Conservation (phyloP, 1,284 basidiomycete genomes). For the Austroboletus rostrupii region DNA sequence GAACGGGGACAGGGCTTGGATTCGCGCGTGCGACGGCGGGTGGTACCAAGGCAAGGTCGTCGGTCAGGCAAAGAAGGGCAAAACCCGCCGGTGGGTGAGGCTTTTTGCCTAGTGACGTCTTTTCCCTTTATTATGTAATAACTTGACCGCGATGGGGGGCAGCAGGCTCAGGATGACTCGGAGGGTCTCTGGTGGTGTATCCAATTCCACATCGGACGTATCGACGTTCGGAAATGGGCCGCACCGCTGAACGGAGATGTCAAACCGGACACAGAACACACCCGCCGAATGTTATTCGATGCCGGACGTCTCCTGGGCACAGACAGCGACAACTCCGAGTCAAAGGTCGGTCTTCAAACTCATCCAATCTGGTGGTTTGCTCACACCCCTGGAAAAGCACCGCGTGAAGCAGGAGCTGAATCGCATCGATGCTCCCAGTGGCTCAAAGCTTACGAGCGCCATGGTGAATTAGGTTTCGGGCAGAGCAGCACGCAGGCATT, state of each 20-base stretch:
- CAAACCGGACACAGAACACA: conserved; percentile 49
- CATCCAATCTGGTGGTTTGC: neutral
- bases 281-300: conserved; percentile 39
- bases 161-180: conserved; percentile 27
- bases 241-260: conserved; percentile 61
- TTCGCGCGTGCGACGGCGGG: conserved; percentile 43
- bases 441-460: too few relatives aligned
- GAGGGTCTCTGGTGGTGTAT: conserved; percentile 49
- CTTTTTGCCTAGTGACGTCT: neutral
- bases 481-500: too few relatives aligned
- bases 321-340: neutral
- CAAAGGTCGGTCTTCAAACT: neutral
- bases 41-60: conserved; percentile 50
- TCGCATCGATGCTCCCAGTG: too few relatives aligned
- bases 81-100: conserved; percentile 19
- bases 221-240: conserved; percentile 46
- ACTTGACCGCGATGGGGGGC: too few relatives aligned
- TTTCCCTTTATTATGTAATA: neutral
- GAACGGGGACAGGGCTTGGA: conserved; percentile 51
- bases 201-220: conserved; percentile 34
- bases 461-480: too few relatives aligned
- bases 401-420: too few relatives aligned
- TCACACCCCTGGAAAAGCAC: neutral
- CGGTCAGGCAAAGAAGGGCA: conserved; percentile 40
- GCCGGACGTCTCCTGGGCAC: conserved; percentile 16